Evolutionary conservation across 208 protist genomes (phyloP), one percentile per base, ranked within the genome.

Genomic region (Acanthamoeba castellanii): DNA sequence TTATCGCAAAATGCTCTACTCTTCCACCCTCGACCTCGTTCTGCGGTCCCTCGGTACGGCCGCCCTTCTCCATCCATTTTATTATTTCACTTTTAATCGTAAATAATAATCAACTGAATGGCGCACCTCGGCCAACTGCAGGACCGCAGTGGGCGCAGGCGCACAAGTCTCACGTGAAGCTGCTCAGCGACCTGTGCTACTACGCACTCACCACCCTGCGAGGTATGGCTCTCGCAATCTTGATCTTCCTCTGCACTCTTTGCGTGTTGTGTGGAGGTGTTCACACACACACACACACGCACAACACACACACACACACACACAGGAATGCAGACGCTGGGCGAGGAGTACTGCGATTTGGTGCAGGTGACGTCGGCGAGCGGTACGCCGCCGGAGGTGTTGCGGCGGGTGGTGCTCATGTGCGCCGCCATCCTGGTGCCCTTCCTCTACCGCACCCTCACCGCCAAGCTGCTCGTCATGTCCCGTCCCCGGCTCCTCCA

Each of bases 301-400:
- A 82, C 74, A 22, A 52, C 47, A 52, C 47, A 52, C 78, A 61
- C 27, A 18, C 13, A 50, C 27, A 76, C 68, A 22, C n/a, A 13
- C 34, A 52, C 45, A 76, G 90, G 90, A 20, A 76, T 52, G 59
- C 66, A 87, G 37, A 95, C 68, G 11, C 57, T 89, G 30, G 87
- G 94, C 57, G 94, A 95, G n/a, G 94, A 95, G 82, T 95, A 95
- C 85, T 95, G 94, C 72, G 94, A 95, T 37, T 20, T 95, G 11
- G 94, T 95, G 64, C 76, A 66, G 32, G 94, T 95, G 74, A 88
- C 34, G n/a, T 30, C 57, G 25, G 27, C 25, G 45, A 52, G 25
- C 88, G 47, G 55, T 2, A 93, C 68, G 22, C 68, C 88, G 61
- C 68, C 45, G 5, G 88, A 32, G 25, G 47, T n/a, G 18, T n/a